Evolutionary conservation across 768 basidiomycete genomes (phyloP).

Genomic region (Postia placenta): DNA sequence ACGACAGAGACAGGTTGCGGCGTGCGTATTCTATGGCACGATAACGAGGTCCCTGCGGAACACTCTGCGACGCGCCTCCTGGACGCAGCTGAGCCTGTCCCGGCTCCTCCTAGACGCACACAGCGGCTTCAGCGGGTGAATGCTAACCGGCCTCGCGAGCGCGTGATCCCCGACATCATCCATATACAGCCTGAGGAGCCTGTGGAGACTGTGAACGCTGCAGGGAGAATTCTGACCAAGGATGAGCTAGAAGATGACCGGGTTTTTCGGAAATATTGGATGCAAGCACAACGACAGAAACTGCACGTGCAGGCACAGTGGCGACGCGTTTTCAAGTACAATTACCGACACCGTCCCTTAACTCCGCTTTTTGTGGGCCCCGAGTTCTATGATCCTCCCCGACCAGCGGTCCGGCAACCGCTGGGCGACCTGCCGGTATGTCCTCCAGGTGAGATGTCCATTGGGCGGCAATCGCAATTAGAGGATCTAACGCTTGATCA

Average conservation of each 20-base stretch:
- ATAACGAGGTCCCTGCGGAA: neutral
- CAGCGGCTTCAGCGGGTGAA: neutral
- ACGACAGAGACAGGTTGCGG: neutral
- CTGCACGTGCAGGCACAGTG: neutral
- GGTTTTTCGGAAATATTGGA: too few species aligned
- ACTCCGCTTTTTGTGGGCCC: too few species aligned
- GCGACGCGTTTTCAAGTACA: too few species aligned
- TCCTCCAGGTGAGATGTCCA: too few species aligned
- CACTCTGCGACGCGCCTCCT: neutral
- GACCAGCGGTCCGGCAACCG: too few species aligned
- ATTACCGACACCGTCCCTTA: too few species aligned
- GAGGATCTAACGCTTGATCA: too few species aligned
- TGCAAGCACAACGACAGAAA: neutral
- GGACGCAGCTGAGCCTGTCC: neutral
- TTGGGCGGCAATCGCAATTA: too few species aligned
- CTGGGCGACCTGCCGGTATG: too few species aligned
- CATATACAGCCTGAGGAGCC: neutral
- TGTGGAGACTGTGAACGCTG: neutral
- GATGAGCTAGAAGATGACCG: neutral
- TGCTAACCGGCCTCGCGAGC: neutral
- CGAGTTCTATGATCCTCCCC: too few species aligned
- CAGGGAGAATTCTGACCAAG: neutral
- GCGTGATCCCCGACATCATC: neutral
- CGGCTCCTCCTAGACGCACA: neutral
- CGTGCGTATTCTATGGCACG: neutral